Evolutionary conservation across 148 eudicot genomes (phyloP).

Genomic region (Cornus kousa): DNA sequence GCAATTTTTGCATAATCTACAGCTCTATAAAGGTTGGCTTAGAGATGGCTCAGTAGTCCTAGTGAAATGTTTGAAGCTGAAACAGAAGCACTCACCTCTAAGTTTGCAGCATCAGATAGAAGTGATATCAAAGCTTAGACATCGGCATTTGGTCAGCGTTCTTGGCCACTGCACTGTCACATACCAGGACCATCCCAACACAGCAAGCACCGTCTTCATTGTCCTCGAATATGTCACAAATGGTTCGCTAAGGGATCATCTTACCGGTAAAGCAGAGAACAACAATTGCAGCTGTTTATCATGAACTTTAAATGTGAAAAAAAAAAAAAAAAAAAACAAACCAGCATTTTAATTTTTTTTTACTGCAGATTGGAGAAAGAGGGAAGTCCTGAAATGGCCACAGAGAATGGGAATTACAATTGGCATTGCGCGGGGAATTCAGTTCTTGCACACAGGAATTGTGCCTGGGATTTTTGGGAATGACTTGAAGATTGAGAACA

Average conservation of each 20-base stretch:
- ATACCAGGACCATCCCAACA: conserved; percentile 55
- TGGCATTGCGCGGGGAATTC: conserved; percentile 81
- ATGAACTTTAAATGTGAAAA: not conserved
- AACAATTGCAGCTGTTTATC: not conserved
- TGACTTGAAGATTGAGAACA: conserved; percentile 63
- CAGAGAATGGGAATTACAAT: conserved; percentile 82
- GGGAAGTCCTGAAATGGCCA: conserved; percentile 83
- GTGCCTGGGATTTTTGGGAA: conserved; percentile 64
- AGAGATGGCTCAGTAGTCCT: conserved; percentile 65
- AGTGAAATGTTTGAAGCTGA: conserved; percentile 62
- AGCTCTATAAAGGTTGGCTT: conserved; percentile 77
- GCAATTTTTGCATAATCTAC: not conserved
- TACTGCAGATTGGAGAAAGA: conserved; percentile 63
- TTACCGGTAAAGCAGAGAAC: conserved; percentile 43
- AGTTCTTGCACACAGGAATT: conserved; percentile 74
- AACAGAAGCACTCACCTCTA: conserved; percentile 74
- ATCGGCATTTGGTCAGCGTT: conserved; percentile 75
- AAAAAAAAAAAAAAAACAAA: not conserved
- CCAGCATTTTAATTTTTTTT: not conserved
- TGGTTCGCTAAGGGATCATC: conserved; percentile 78
- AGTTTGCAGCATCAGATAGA: conserved; percentile 71
- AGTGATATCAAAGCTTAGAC: conserved; percentile 69
- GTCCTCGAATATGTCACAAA: conserved; percentile 70
- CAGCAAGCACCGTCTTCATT: conserved; percentile 59
- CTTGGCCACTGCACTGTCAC: conserved; percentile 79